phyloP scores from a whole-genome alignment of 2,329 filamentous ascomycete species.

The Diplodia sapinea region DNA sequence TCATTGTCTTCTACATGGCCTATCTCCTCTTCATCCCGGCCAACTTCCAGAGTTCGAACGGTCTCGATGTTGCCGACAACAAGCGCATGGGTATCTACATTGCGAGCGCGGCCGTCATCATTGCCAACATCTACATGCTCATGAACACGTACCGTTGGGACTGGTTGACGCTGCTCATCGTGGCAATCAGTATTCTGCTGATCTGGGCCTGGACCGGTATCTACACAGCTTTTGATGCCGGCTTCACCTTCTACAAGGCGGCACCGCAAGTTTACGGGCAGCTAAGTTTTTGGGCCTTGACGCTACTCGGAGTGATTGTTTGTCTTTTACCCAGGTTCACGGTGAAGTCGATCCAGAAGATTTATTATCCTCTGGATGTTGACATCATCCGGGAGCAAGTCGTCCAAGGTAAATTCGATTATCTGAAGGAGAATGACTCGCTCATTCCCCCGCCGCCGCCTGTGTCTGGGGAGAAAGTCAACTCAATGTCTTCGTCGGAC shows the following conservation, averaged over 20 bases:
- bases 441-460: conserved; percentile 51
- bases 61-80: conserved; percentile 77
- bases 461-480: conserved; percentile 45
- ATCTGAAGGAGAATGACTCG: conserved; percentile 65
- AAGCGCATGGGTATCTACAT: conserved; percentile 86
- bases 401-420: conserved; percentile 78
- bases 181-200: conserved; percentile 79
- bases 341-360: conserved; percentile 87
- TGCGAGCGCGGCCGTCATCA: conserved; percentile 80
- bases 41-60: conserved; percentile 72
- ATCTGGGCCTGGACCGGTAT: conserved; percentile 96
- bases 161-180: conserved; percentile 88
- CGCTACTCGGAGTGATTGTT: conserved; percentile 77
- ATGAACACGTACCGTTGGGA: conserved; percentile 99
- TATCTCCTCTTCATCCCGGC: conserved; percentile 77
- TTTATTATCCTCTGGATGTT: conserved; percentile 88
- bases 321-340: conserved; percentile 87
- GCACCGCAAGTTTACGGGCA: conserved; percentile 79
- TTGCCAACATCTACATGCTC: conserved; percentile 92
- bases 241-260: conserved; percentile 74
- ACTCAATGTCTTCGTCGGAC: conserved; percentile 66
- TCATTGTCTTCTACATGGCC: conserved; percentile 91
- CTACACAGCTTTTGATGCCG: conserved; percentile 69
- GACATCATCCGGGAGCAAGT: conserved; percentile 97
- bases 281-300: conserved; percentile 84